Base-by-base conservation (phyloP, 1,284 basidiomycete genomes). In the Ganoderma lucidum region DNA sequence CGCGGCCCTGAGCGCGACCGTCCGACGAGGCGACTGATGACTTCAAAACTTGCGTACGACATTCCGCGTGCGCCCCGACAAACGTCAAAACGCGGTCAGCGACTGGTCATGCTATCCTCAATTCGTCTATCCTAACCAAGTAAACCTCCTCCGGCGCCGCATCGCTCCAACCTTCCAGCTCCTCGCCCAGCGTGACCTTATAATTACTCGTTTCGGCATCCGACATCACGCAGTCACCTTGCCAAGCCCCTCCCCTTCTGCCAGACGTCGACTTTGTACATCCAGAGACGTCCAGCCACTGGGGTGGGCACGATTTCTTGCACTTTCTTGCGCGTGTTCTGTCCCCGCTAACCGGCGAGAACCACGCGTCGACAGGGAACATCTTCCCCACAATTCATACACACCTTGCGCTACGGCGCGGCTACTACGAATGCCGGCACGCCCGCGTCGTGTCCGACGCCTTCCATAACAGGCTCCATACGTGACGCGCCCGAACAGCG, bases 81-180 rank as follows among this genome's bases (percentile, higher is more conserved):
- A 55, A 55, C 23, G 28, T 30, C 66, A 23, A 35, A 53, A 56
- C 39, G 23, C 42, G 32, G 23, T 23, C 61, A 44, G 28, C 61
- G n/a, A 28, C 61, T 41, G 42, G 44, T n/a, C 28, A 23, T 62
- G 30, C 53, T 64, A 60, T 53, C 61, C 68, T 56, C 63, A 2
- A 45, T 60, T 30, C 56, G 64, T 39, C 60, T 30, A 10, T 6
- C 63, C 63, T 37, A 28, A 51, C 48, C 48, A 51, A 51, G 23
- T 28, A 12, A 51, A 28, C 48, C 23, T 12, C 23, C 23, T 51
- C 48, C 23, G 39, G 10, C 10, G 23, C 23, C 23, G 48, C 48
- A 28, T 51, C 23, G 48, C 23, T 23, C 23, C 48, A 51, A 51
- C 48, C 9, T 23, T 23, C 45, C 45, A 48, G 45, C 45, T 48